A percentile compares a stretch with the other conserved stretches of the same genome.
Conservation (phyloP, 306 rosid species). For the Rubus parviflorus region DNA sequence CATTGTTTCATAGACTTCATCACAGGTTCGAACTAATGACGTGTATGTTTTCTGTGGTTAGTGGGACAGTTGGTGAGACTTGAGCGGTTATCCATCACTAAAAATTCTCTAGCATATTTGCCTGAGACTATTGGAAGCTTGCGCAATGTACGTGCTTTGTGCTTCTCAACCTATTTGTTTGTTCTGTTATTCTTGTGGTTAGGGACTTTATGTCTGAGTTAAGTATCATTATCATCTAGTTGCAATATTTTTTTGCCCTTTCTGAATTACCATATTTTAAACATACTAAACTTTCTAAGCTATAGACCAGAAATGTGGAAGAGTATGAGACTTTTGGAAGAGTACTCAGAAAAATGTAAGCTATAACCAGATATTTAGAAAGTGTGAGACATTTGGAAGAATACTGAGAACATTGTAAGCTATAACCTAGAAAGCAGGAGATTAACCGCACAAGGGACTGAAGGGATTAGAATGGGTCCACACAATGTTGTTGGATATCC, state of each 20-base stretch:
- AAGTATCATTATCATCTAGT: not conserved
- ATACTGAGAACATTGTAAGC: too few relatives aligned
- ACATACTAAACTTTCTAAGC: too few relatives aligned
- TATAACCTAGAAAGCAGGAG: too few relatives aligned
- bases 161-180: slow-evolving; percentile 25
- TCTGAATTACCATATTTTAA: too few relatives aligned
- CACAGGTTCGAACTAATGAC: slow-evolving; percentile 23
- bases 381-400: too few relatives aligned
- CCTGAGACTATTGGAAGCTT: slow-evolving; percentile 94
- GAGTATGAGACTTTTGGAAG: too few relatives aligned
- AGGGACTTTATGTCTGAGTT: slow-evolving; percentile 2
- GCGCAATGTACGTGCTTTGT: slow-evolving; percentile 69
- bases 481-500: not conserved
- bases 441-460: too few relatives aligned
- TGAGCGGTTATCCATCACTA: slow-evolving; percentile 75
- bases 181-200: slow-evolving; percentile 4
- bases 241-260: not conserved
- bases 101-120: slow-evolving; percentile 58
- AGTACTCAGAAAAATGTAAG: not conserved
- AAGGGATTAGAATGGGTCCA: not conserved
- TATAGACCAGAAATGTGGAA: too few relatives aligned
- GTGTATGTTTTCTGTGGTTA: slow-evolving; percentile 37
- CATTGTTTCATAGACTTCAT: slow-evolving; percentile 14
- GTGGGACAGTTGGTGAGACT: slow-evolving; percentile 97
- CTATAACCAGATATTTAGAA: too few relatives aligned